Evolutionary conservation across 352 stramenopile genomes (phyloP).

Genomic region (Stramenopiles sp.): DNA sequence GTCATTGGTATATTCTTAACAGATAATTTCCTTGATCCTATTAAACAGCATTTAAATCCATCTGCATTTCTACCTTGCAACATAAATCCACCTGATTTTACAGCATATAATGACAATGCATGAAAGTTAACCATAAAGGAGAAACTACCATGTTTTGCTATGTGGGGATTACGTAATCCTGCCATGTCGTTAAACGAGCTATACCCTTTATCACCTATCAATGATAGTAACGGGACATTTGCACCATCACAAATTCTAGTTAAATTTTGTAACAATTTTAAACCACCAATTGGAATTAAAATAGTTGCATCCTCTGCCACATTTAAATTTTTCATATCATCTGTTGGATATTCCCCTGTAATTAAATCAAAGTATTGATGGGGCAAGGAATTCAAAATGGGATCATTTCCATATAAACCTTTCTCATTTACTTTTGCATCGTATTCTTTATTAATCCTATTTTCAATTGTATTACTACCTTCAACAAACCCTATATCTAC

Average conservation of each 20-base stretch:
- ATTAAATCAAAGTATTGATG: constrained; percentile 68
- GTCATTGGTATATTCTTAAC: too few relatives aligned
- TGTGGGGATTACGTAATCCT: constrained; percentile 86
- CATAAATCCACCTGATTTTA: constrained; percentile 21
- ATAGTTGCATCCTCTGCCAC: constrained; percentile 29
- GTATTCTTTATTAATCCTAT: too few relatives aligned
- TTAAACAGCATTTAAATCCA: too few relatives aligned
- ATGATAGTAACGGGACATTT: too few relatives aligned
- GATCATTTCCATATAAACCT: constrained; percentile 5
- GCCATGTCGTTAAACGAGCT: too few relatives aligned
- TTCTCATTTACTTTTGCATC: too few relatives aligned
- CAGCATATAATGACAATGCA: constrained; percentile 8
- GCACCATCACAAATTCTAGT: too few relatives aligned
- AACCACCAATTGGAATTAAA: too few relatives aligned
- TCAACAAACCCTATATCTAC: constrained; percentile 24
- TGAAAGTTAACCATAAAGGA: constrained; percentile 48
- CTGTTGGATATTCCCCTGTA: constrained; percentile 19
- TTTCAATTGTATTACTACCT: constrained; percentile 7
- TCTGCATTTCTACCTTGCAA: too few relatives aligned
- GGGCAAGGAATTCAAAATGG: constrained; percentile 62
- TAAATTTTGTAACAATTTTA: too few relatives aligned
- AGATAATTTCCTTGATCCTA: too few relatives aligned
- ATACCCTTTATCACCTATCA: too few relatives aligned
- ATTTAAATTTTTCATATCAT: constrained; percentile 16
- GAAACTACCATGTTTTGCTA: constrained; percentile 80